Evolutionary conservation across 495 filamentous ascomycete species (phyloP).

Genomic region (Tetracladium marchalianum): DNA sequence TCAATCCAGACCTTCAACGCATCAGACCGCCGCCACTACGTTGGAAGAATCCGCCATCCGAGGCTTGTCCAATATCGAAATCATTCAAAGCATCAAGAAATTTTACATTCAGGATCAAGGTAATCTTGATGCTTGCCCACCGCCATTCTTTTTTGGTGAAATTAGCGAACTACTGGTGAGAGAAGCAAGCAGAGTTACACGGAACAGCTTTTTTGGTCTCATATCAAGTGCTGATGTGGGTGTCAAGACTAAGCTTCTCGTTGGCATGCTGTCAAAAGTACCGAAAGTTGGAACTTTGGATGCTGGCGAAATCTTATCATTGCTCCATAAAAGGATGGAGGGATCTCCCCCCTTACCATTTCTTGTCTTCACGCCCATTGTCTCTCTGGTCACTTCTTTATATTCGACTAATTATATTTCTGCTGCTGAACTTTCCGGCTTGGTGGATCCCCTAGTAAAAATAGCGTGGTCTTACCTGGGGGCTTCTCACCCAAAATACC

Average conservation of each 20-base stretch:
- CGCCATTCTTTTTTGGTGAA: conserved; percentile 47
- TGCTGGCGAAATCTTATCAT: conserved; percentile 41
- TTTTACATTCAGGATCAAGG: conserved; percentile 56
- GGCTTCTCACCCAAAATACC: conserved; percentile 74
- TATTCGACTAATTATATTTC: conserved; percentile 48
- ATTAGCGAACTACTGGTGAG: conserved; percentile 52
- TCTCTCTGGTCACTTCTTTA: conserved; percentile 50
- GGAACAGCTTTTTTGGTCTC: conserved; percentile 29
- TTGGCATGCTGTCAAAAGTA: conserved; percentile 49
- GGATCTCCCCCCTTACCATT: conserved; percentile 29
- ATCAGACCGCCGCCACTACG: conserved; percentile 11
- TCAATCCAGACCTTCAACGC: conserved; percentile 26
- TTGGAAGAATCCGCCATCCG: conserved; percentile 15
- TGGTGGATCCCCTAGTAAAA: conserved; percentile 57
- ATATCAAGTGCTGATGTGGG: conserved; percentile 32
- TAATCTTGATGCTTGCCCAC: conserved; percentile 33
- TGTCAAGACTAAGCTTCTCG: conserved; percentile 35
- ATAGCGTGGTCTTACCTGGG: conserved; percentile 73
- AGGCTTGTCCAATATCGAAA: conserved; percentile 26
- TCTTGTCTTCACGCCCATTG: conserved; percentile 47
- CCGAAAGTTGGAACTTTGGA: conserved; percentile 42
- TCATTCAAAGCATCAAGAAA: conserved; percentile 47
- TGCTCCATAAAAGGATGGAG: conserved; percentile 38
- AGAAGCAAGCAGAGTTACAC: conserved; percentile 46
- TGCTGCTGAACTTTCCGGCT: conserved; percentile 46